Percentiles rank a stretch among this genome's conserved stretches.
Evolutionary conservation across 371 early-diverging fungal species (phyloP).

Genomic region (Apophysomyces ossiformis): DNA sequence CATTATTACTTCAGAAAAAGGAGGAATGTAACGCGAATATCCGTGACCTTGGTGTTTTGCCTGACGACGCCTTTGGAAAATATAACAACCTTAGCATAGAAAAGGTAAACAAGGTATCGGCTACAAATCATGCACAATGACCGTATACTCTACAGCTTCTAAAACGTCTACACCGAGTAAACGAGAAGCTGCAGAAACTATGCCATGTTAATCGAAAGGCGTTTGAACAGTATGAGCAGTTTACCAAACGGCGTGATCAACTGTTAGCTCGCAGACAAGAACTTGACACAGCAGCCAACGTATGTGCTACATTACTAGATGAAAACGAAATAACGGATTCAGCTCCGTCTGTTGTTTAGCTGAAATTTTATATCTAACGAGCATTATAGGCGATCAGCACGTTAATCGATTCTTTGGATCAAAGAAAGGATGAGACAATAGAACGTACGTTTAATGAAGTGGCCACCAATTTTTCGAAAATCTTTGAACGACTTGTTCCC

Average conservation of each 20-base stretch:
- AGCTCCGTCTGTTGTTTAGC: neutral
- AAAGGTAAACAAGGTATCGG: constrained; percentile 39
- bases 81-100: constrained; percentile 55
- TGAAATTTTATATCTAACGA: neutral
- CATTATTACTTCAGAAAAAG: constrained; percentile 80
- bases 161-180: constrained; percentile 77
- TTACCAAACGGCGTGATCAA: constrained; percentile 88
- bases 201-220: constrained; percentile 98
- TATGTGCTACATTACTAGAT: constrained; percentile 21
- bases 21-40: constrained; percentile 88
- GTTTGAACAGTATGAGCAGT: constrained; percentile 93
- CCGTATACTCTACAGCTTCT: constrained; percentile 49
- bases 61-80: constrained; percentile 92
- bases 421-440: constrained; percentile 96
- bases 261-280: constrained; percentile 84
- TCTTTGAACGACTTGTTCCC: constrained; percentile 93
- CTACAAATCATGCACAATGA: neutral
- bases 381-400: constrained; percentile 73
- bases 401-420: constrained; percentile 89
- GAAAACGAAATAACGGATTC: constrained; percentile 1
- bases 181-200: constrained; percentile 85
- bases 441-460: constrained; percentile 95
- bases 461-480: constrained; percentile 81
- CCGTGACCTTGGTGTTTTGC: constrained; percentile 94
- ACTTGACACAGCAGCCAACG: constrained; percentile 80